Conservation (phyloP, 805 yeast genomes). For the Candida ascalaphidarum region DNA sequence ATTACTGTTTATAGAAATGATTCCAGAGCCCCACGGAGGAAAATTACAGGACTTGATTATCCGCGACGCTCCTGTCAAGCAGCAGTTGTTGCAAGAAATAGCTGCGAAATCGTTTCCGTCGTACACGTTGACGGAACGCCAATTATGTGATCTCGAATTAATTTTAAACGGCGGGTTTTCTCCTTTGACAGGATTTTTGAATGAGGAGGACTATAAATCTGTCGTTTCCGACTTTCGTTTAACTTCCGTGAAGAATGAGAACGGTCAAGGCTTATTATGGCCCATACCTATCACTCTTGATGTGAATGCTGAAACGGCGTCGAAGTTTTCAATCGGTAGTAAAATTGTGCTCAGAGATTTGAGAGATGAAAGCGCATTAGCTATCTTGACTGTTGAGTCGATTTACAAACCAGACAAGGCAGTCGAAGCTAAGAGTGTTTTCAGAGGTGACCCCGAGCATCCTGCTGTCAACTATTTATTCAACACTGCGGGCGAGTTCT, state of each 20-base stretch:
- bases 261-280: slow-evolving; percentile 66
- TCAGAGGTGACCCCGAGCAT: slow-evolving; percentile 95
- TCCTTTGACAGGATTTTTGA: slow-evolving; percentile 63
- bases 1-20: slow-evolving; percentile 36
- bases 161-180: slow-evolving; percentile 93
- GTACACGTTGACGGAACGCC: slow-evolving; percentile 70
- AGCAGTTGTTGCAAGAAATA: slow-evolving; percentile 51
- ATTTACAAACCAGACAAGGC: slow-evolving; percentile 76
- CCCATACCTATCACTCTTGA: slow-evolving; percentile 91
- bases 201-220: slow-evolving; percentile 56
- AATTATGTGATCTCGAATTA: slow-evolving; percentile 86
- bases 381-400: slow-evolving; percentile 72
- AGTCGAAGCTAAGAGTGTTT: slow-evolving; percentile 75
- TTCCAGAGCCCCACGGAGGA: slow-evolving; percentile 85
- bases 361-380: slow-evolving; percentile 70
- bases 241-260: slow-evolving; percentile 30
- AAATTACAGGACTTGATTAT: slow-evolving; percentile 73
- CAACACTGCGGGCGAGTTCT: slow-evolving; percentile 71
- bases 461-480: slow-evolving; percentile 76
- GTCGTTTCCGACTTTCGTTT: slow-evolving; percentile 68
- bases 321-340: slow-evolving; percentile 41
- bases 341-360: slow-evolving; percentile 72
- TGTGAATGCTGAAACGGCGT: slow-evolving; percentile 44
- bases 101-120: slow-evolving; percentile 30
- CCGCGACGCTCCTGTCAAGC: slow-evolving; percentile 63